Evolutionary conservation across 768 basidiomycete species (phyloP), one percentile per base, ranked within the genome.

Genomic region (Suillus paluster): DNA sequence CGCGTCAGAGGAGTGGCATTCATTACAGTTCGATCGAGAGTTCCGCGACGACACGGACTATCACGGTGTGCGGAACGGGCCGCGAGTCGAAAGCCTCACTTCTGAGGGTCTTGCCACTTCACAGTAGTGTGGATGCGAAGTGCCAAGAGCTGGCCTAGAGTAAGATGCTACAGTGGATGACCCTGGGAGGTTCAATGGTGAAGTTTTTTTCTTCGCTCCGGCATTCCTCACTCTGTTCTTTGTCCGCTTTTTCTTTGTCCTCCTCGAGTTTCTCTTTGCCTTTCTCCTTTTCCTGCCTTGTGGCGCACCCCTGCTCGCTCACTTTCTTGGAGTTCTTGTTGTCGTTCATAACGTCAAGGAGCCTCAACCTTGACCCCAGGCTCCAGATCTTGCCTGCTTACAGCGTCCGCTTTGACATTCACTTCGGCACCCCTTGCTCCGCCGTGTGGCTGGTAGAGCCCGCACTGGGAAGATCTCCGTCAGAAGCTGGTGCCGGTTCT

Each of bases 21-120:
- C n/a, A n/a, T n/a, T 82, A 50, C 84, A 84, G 53, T 50, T 71
- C 27, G 11, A 74, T 59, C 0, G 83, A 83, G 41, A 84, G 68
- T 66, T 85, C 84, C 0, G 79, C 83, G 19, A 73, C 71, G 2
- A 83, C 81, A 2, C 69, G 63, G 15, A 84, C 77, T 42, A 57
- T 78, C 19, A 76, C 72, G 4, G 79, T 83, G 6, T 57, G 68
- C 2, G 67, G 73, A 7, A 49, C 41, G 21, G 60, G 14, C 10
- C 19, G 45, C 36, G 38, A 30, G 1, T 1, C 0, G 1, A 12
- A 2, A 0, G 34, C 69, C 57, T 25, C 1, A 8, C 4, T 23
- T 7, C 9, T 21, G 10, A 1, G 67, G 63, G 30, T 41, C n/a
- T 36, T 60, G 63, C 44, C 66, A 67, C 17, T 65, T 46, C 25